Evolutionary conservation across 768 basidiomycete genomes (phyloP), one percentile per base, ranked within the genome.

Genomic region (Suillus ampliporus): DNA sequence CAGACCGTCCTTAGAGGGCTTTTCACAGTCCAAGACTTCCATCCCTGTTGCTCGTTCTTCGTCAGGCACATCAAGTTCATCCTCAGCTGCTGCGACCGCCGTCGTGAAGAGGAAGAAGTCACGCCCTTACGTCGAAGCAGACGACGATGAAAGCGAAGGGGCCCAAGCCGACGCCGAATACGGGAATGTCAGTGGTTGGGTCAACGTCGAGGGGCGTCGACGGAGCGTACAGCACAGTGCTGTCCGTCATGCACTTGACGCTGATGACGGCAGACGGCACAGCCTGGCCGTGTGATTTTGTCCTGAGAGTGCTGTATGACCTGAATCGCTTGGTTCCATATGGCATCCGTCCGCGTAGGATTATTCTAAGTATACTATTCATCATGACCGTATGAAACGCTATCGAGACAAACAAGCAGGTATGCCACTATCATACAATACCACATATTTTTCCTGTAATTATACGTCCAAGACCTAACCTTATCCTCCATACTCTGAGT

Each of bases 141-240:
- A 82, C 37, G 82, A 84, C 1, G 85, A 86, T 5, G 87, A 89
- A 60, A 87, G 86, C 65, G 90, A 89, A 40, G 89, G 87, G 1
- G 84, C 81, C n/a, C 85, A 91, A 65, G 89, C 88, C 4, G 90
- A 91, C 70, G 88, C 81, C 21, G 90, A 91, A 73, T 88, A 80
- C 61, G 76, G 82, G 19, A 77, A 73, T 46, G 57, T 64, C 44
- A 65, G 62, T 23, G 69, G 74, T 31, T 88, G 87, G 84, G 78
- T 83, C 50, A 87, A 86, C 70, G 69, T 84, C 11, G 88, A 88
- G 19, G 83, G 83, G 10, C 80, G 89, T 53, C 79, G 85, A 67
- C 84, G 84, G 57, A 79, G 79, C 35, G 62, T 67, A 26, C 75
- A 76, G 23, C 43, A 53, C 21, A 69, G 61, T 31, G 70, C 71